A percentile compares a stretch with the other conserved stretches of the same genome.
Conservation (phyloP, 805 yeast genomes). For the Candida coquimbonensis region DNA sequence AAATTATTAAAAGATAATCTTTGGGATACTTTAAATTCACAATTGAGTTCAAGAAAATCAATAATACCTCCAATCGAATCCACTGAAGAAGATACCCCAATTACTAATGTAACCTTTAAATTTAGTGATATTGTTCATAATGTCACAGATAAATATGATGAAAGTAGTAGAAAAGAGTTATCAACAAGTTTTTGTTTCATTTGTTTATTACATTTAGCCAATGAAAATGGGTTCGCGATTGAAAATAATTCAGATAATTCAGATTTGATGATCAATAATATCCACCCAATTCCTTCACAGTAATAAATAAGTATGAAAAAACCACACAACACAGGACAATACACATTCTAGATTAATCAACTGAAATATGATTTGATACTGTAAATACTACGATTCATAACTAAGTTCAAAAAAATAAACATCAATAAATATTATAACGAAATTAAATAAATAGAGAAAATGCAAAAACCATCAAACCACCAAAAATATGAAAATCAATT, state of each 20-base stretch:
- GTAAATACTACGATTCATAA: not conserved
- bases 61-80: not conserved
- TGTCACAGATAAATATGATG: constrained; percentile 46
- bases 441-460: not conserved
- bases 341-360: not conserved
- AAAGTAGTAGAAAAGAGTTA: constrained; percentile 52
- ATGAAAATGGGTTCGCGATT: constrained; percentile 69
- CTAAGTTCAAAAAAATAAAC: not conserved
- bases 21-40: constrained; percentile 50
- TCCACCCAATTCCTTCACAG: not conserved
- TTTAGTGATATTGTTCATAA: constrained; percentile 45
- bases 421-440: not conserved
- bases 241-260: constrained; percentile 29
- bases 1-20: constrained; percentile 66
- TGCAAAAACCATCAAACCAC: not conserved
- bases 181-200: constrained; percentile 85
- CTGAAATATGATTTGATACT: not conserved
- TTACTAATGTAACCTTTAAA: constrained; percentile 10
- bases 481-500: not conserved
- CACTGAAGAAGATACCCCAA: not conserved
- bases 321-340: not conserved
- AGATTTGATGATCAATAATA: constrained; percentile 14
- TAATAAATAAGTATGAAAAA: not conserved
- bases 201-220: constrained; percentile 77
- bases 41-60: constrained; percentile 10